A percentile compares a stretch with the other conserved stretches of the same genome.
phyloP scores from a whole-genome alignment of 208 protist species.

The Leishmania turanica region DNA sequence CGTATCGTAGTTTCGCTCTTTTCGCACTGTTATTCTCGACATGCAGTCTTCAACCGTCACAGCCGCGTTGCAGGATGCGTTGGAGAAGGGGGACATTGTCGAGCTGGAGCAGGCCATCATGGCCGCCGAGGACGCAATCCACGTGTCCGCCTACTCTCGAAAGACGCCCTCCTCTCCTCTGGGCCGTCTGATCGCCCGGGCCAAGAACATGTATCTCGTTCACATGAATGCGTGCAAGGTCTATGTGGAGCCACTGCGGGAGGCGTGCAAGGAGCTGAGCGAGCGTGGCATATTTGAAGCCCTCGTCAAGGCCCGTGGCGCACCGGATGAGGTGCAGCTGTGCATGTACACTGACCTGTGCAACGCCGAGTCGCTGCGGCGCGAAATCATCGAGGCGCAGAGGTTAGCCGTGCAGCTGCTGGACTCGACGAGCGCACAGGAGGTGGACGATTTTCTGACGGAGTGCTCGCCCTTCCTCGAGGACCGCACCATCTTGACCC shows the following conservation, averaged over 20 bases:
- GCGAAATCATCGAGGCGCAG: conserved; percentile 44
- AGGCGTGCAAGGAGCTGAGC: conserved; percentile 52
- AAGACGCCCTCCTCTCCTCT: conserved; percentile 26
- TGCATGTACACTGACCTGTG: conserved; percentile 77
- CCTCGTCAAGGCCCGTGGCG: conserved; percentile 40
- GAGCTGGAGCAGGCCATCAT: conserved; percentile 68
- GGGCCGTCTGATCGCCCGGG: conserved; percentile 26
- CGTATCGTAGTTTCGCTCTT: too few relatives aligned
- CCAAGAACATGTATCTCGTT: conserved; percentile 39
- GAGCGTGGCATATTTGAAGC: conserved; percentile 57
- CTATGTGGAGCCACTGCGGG: conserved; percentile 64
- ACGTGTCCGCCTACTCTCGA: conserved; percentile 21
- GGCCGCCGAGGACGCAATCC: conserved; percentile 30
- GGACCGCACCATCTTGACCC: conserved; percentile 51
- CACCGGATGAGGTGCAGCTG: conserved; percentile 48
- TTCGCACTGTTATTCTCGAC: background rate
- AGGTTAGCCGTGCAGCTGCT: conserved; percentile 39
- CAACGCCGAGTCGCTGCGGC: conserved; percentile 56
- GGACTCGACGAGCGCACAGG: conserved; percentile 38
- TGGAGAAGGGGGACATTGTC: conserved; percentile 67
- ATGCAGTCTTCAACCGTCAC: conserved; percentile 13
- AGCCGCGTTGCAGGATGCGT: conserved; percentile 42
- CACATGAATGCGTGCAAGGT: conserved; percentile 57
- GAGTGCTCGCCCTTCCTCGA: conserved; percentile 51
- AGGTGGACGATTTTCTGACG: conserved; percentile 61